Evolutionary conservation across 306 rosid genomes (phyloP), one percentile per base, ranked within the genome.

Genomic region (Medicago ruthenica): DNA sequence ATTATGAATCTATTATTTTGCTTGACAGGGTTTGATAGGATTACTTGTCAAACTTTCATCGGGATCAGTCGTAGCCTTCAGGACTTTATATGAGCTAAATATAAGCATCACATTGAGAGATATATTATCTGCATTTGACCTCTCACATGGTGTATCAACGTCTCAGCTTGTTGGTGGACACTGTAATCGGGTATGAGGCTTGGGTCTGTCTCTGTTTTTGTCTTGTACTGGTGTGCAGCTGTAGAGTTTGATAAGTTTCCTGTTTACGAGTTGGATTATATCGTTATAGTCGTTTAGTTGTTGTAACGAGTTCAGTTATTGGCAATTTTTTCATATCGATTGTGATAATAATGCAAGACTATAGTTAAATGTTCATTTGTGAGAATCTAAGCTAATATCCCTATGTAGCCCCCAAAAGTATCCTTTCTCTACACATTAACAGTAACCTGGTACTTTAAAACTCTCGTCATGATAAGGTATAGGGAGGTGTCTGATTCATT

Each of bases 21-120:
- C 78, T 79, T 74, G 81, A 63, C 91, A 96, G 99, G 96, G 95
- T 65, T 85, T 92, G 91, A 86, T 96, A 61, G 92, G 97, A 67
- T 41, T 96, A 58, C 97, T 96, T 51, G 96, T 82, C 83, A 87
- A 88, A 80, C 90, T 96, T 77, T 83, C 92, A 77, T 92, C 97
- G 31, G 94, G 96, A 76, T 96, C 99, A 70, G 73, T 81, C 75
- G 27, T 86, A 75, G 98, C 99, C 69, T 89, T 96, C 83, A 89
- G 83, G 83, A 85, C 88, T 57, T 85, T 90, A 44, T 87, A 89
- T 77, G 98, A 90, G 82, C 92, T 92, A 36, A 86, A 89, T 77
- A 84, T 96, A 81, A 86, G 97, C 87, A 86, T 82, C 80, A 80
- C 83, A 66, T 68, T 92, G 83, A 96, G 85, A 87, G 92, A 90